phyloP scores from a whole-genome alignment of 148 eudicot species.

The Vaccinium vitisidaea region DNA sequence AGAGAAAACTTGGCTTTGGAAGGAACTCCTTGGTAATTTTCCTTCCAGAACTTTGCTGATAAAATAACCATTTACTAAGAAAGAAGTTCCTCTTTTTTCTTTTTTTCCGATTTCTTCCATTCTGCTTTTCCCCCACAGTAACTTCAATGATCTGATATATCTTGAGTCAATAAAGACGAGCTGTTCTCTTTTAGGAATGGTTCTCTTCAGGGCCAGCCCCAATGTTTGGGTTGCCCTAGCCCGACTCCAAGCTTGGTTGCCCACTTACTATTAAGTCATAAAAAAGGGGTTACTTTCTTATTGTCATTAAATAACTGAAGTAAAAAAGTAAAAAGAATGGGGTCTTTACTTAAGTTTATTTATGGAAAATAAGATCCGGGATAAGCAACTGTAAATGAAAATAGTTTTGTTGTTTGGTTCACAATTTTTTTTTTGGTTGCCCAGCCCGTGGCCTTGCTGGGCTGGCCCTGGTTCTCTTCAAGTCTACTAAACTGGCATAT shows the following conservation, averaged over 20 bases:
- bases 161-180: neutral
- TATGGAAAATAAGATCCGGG: too few relatives aligned
- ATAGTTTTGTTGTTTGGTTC: too few relatives aligned
- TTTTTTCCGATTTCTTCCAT: neutral
- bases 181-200: neutral
- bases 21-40: conserved; percentile 75
- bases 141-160: neutral
- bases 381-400: too few relatives aligned
- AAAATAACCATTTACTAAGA: neutral
- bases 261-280: too few relatives aligned
- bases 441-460: too few relatives aligned
- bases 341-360: too few relatives aligned
- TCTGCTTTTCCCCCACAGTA: neutral
- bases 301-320: too few relatives aligned
- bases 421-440: too few relatives aligned
- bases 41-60: conserved; percentile 11
- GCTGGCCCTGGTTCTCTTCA: neutral
- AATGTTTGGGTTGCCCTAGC: too few relatives aligned
- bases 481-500: neutral
- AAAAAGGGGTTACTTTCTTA: too few relatives aligned
- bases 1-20: conserved; percentile 82
- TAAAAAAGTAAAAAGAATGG: too few relatives aligned
- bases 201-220: neutral
- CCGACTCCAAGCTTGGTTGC: too few relatives aligned
- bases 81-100: neutral